These are phyloP conservation scores for Aspergillus novofumigatus DNA, from an alignment of 2,329 filamentous ascomycete species.

Conservation along the genomic window DNA sequence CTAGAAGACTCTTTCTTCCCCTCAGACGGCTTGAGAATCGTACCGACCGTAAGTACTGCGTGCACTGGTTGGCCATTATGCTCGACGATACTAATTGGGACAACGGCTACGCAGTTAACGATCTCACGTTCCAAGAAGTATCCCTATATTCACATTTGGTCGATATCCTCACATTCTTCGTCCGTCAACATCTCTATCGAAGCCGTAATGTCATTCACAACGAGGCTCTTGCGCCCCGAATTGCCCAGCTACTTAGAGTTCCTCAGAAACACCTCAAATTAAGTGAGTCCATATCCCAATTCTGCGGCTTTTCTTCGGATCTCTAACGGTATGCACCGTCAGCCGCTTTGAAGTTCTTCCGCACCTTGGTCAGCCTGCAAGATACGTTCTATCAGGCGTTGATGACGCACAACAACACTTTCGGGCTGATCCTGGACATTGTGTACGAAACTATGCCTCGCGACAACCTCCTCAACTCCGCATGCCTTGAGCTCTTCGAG, in stretches of 20 bases:
- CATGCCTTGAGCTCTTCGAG: conserved; percentile 90
- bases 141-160: conserved; percentile 88
- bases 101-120: conserved; percentile 49
- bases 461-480: conserved; percentile 90
- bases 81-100: conserved; percentile 5
- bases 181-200: conserved; percentile 79
- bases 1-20: conserved; percentile 79
- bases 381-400: conserved; percentile 90
- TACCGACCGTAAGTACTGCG: conserved; percentile 43
- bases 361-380: conserved; percentile 75
- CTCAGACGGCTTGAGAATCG: conserved; percentile 73
- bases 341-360: conserved; percentile 93
- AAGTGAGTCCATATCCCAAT: conserved; percentile 51
- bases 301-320: neutral
- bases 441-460: conserved; percentile 80
- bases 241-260: conserved; percentile 76
- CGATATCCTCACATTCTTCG: conserved; percentile 90
- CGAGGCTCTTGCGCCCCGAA: conserved; percentile 71
- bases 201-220: conserved; percentile 84
- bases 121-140: conserved; percentile 76
- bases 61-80: neutral
- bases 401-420: conserved; percentile 73
- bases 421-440: conserved; percentile 80
- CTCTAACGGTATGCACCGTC: conserved; percentile 3
- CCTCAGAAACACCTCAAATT: conserved; percentile 91